A percentile compares a stretch with the other conserved stretches of the same genome.
These are phyloP conservation scores for Hymenoscyphus fraxineus DNA, from an alignment of 2,329 filamentous ascomycete genomes.

Conservation along the genomic window DNA sequence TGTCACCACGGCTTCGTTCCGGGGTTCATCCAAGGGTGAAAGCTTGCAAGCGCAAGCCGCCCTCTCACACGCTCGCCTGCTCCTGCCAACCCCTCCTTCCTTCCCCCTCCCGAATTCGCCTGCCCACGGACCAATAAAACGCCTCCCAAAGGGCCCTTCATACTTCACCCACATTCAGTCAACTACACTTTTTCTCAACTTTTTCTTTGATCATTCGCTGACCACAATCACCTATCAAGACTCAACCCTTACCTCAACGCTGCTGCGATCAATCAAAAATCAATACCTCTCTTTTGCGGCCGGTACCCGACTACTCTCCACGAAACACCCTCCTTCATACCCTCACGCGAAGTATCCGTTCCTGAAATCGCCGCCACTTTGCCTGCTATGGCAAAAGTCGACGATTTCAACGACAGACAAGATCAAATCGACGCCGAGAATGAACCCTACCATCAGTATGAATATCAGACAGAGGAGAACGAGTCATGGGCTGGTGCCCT, in stretches of 20 bases:
- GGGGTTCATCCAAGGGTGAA: background rate
- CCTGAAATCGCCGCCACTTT: constrained; percentile 37
- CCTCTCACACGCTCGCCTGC: background rate
- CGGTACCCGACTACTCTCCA: background rate
- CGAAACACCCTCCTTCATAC: background rate
- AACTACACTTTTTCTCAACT: background rate
- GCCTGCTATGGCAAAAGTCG: constrained; percentile 66
- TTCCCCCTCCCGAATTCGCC: background rate
- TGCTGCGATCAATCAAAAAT: background rate
- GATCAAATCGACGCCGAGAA: constrained; percentile 57
- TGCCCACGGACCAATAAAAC: constrained; percentile 5
- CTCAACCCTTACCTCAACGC: background rate
- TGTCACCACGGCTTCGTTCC: too few species aligned
- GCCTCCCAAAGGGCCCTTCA: constrained; percentile 3
- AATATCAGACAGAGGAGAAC: constrained; percentile 84
- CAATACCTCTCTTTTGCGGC: background rate
- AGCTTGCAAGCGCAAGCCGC: background rate
- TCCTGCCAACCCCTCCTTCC: background rate
- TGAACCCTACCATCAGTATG: constrained; percentile 66
- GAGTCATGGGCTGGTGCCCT: constrained; percentile 88
- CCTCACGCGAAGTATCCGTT: constrained; percentile 10
- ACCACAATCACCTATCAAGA: constrained; percentile 2
- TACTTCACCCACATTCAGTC: background rate
- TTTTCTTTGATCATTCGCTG: constrained; percentile 11
- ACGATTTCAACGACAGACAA: constrained; percentile 67